Percentiles rank a stretch among this genome's conserved stretches.
Evolutionary conservation across 139 green algal genomes (phyloP).

Genomic region (Coccomyxa sp.): DNA sequence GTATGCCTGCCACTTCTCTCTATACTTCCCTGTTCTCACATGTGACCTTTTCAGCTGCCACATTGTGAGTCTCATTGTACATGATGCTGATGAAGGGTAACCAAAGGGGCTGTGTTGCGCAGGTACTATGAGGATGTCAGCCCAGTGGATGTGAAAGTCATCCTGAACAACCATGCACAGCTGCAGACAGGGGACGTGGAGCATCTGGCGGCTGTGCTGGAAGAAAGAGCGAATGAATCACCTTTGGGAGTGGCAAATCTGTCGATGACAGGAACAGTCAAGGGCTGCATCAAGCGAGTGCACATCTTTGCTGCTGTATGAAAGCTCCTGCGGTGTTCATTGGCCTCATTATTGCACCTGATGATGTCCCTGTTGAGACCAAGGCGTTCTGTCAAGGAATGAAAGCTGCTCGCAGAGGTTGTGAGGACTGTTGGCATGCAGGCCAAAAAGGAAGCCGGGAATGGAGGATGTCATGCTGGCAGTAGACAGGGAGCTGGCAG

Average conservation of each 20-base stretch:
- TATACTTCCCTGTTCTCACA: not conserved
- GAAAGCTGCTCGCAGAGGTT: not conserved
- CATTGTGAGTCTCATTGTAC: not conserved
- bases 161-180: slow-evolving; percentile 13
- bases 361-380: no score
- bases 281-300: not conserved
- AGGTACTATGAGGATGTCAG: slow-evolving; percentile 20
- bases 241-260: not conserved
- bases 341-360: no score
- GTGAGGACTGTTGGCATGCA: not conserved
- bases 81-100: not conserved
- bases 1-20: not conserved
- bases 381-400: not conserved
- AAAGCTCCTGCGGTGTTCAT: no score
- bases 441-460: not conserved
- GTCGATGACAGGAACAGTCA: not conserved
- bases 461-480: slow-evolving; percentile 13
- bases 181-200: slow-evolving; percentile 10
- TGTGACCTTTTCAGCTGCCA: not conserved
- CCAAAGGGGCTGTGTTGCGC: not conserved
- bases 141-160: slow-evolving; percentile 4
- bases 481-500: slow-evolving; percentile 8
- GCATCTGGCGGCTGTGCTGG: not conserved
- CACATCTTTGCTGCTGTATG: not conserved
- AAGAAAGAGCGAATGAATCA: not conserved